Evolutionary conservation across 2,329 filamentous ascomycete genomes (phyloP).

Genomic region (Aspergillus aculeatus): DNA sequence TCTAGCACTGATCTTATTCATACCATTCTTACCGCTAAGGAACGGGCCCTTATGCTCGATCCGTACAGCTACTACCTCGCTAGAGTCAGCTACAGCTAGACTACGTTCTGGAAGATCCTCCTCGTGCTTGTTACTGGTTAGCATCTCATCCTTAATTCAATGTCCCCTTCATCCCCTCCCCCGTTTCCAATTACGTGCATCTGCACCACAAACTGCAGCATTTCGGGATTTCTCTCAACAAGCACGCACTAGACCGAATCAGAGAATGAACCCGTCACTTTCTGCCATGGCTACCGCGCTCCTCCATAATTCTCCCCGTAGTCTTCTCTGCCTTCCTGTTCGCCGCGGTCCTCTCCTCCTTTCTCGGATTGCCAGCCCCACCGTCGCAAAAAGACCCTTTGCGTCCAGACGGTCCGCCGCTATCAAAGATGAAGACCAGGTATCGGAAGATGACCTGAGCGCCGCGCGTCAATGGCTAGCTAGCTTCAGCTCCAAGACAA

Average conservation of each 20-base stretch:
- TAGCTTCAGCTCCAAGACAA: constrained; percentile 52
- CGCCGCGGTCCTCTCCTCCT: constrained; percentile 6
- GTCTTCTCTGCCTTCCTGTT: constrained; percentile 6
- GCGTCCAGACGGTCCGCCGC: constrained; percentile 25
- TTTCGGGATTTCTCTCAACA: neutral
- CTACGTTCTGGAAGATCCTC: constrained; percentile 14
- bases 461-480: constrained; percentile 59
- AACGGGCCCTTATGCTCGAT: neutral
- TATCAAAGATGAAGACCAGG: constrained; percentile 5
- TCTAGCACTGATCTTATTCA: too few relatives aligned
- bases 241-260: neutral
- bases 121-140: constrained; percentile 17
- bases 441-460: constrained; percentile 33
- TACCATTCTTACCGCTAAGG: neutral
- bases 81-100: neutral
- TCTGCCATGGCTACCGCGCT: neutral
- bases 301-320: constrained; percentile 5
- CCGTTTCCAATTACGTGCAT: constrained; percentile 10
- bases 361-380: constrained; percentile 9
- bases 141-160: constrained; percentile 16
- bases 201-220: neutral
- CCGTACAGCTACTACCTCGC: constrained; percentile 10
- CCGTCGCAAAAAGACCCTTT: constrained; percentile 24
- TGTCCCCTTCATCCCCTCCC: neutral
- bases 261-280: neutral